phyloP scores from a whole-genome alignment of 257 asterid genomes.

The Voacanga thouarsii region DNA sequence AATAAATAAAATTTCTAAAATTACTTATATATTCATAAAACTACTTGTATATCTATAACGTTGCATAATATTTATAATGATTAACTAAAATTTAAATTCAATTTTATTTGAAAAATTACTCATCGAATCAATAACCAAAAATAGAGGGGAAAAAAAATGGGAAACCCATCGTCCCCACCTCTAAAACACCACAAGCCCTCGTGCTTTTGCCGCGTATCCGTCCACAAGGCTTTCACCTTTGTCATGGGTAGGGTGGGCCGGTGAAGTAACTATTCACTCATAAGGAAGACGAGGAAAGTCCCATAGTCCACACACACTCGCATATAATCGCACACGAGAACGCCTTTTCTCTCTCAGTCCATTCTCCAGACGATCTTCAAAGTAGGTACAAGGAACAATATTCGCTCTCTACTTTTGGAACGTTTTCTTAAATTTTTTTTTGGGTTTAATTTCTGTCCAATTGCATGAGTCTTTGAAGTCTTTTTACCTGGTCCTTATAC shows the following conservation, averaged over 20 bases:
- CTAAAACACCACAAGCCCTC: neutral
- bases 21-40: no score
- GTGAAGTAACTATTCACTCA: neutral
- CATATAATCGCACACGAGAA: neutral
- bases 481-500: neutral
- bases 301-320: neutral
- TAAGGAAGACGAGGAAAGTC: neutral
- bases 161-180: neutral
- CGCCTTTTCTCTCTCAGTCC: conserved; percentile 1
- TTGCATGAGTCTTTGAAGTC: neutral
- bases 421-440: no score
- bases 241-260: conserved; percentile 5
- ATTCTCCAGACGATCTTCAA: conserved; percentile 2
- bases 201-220: conserved; percentile 22
- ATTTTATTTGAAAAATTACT: no score
- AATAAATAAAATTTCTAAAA: no score
- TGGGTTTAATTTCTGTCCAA: neutral
- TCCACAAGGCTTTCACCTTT: neutral
- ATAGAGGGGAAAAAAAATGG: neutral
- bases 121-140: no score
- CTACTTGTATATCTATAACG: no score
- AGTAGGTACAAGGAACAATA: conserved; percentile 4
- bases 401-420: neutral
- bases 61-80: no score
- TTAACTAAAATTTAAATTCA: no score